Percentiles rank a stretch among this genome's conserved stretches.
Evolutionary conservation across 2,329 filamentous ascomycete genomes (phyloP).

Genomic region (Aspergillus hiratsukae): DNA sequence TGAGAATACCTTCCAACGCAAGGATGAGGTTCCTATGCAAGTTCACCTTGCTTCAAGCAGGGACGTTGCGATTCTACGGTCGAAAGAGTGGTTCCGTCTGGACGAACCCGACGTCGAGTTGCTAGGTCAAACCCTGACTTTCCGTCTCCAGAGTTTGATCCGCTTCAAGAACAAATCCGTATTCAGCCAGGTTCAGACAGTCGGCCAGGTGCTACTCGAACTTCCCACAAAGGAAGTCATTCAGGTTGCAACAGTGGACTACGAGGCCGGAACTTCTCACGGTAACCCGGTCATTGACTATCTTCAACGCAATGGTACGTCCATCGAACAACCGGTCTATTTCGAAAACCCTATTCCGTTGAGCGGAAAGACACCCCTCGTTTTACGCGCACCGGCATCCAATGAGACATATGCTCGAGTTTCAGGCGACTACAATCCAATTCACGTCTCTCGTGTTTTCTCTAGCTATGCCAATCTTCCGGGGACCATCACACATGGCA

Average conservation of each 20-base stretch:
- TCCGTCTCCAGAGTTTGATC: slow-evolving; percentile 88
- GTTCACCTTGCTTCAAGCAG: slow-evolving; percentile 80
- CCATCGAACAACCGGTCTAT: slow-evolving; percentile 91
- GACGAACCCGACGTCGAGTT: slow-evolving; percentile 82
- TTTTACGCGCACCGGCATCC: slow-evolving; percentile 84
- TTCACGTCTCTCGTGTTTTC: slow-evolving; percentile 96
- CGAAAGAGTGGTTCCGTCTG: slow-evolving; percentile 95
- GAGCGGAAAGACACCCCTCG: slow-evolving; percentile 83
- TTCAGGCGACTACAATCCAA: slow-evolving; percentile 97
- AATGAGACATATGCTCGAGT: slow-evolving; percentile 98
- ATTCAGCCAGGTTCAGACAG: slow-evolving; percentile 86
- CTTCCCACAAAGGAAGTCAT: slow-evolving; percentile 96
- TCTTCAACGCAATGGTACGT: slow-evolving; percentile 81
- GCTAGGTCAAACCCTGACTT: slow-evolving; percentile 86
- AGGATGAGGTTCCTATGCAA: slow-evolving; percentile 92
- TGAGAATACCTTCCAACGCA: slow-evolving; percentile 98
- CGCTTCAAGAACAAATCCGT: slow-evolving; percentile 93
- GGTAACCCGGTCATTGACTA: slow-evolving; percentile 98
- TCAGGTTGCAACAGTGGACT: slow-evolving; percentile 94
- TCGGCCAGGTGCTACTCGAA: slow-evolving; percentile 88
- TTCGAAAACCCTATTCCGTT: slow-evolving; percentile 97
- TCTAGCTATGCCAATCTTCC: slow-evolving; percentile 92
- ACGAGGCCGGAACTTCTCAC: slow-evolving; percentile 83
- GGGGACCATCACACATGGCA: slow-evolving; percentile 96
- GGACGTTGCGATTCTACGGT: slow-evolving; percentile 88